phyloP scores from a whole-genome alignment of 176 grass and related monocot genomes.

The Melocanna baccifera region DNA sequence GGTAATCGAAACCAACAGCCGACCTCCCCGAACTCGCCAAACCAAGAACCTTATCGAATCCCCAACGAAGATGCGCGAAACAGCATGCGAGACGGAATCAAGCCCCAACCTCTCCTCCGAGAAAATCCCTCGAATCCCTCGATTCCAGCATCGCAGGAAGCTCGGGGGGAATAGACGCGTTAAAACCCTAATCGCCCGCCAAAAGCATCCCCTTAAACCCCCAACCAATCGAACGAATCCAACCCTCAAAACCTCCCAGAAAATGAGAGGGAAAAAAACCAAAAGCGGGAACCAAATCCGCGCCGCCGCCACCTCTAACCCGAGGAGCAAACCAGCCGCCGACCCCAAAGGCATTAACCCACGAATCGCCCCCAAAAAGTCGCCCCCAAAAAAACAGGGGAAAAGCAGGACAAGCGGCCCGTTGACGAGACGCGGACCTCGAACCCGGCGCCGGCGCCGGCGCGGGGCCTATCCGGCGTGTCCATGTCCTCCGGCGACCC shows the following conservation, averaged over 20 bases:
- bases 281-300: neutral
- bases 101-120: neutral
- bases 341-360: neutral
- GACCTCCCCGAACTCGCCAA: neutral
- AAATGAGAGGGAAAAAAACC: neutral
- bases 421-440: conserved; percentile 27
- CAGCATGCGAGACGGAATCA: neutral
- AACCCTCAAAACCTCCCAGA: neutral
- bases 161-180: neutral
- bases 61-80: neutral
- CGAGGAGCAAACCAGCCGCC: neutral
- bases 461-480: conserved; percentile 65
- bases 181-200: conserved; percentile 23
- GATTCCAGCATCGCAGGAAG: neutral
- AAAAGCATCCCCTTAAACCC: neutral
- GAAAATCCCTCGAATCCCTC: neutral
- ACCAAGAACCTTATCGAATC: neutral
- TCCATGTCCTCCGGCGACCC: conserved; percentile 48
- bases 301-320: neutral
- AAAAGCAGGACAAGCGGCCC: neutral
- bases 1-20: neutral
- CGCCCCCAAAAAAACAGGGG: neutral
- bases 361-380: neutral
- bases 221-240: neutral
- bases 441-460: conserved; percentile 18